Evolutionary conservation across 2,329 filamentous ascomycete species (phyloP).

Genomic region (Fusarium bulbicola): DNA sequence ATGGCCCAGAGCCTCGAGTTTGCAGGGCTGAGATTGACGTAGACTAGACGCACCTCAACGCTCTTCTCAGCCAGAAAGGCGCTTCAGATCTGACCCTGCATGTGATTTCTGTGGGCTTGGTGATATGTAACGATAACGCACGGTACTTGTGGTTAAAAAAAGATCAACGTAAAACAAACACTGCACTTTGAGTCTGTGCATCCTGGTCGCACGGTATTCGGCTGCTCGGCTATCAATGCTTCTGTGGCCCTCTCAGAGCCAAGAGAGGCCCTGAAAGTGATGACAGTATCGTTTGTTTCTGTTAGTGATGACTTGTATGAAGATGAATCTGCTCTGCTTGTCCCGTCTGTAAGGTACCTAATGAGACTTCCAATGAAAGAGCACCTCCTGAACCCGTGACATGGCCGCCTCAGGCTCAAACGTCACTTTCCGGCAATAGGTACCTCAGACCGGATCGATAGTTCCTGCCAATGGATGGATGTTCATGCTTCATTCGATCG

Average conservation of each 20-base stretch:
- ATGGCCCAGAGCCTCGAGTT: slow-evolving; percentile 8
- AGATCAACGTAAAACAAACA: slow-evolving; percentile 7
- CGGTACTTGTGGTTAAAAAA: background rate
- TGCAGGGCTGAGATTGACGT: slow-evolving; percentile 20
- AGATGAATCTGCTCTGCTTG: background rate
- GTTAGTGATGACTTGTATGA: background rate
- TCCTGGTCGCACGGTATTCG: slow-evolving; percentile 14
- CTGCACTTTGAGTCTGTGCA: slow-evolving; percentile 21
- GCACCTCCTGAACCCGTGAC: background rate
- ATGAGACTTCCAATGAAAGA: background rate
- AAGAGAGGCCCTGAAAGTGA: background rate
- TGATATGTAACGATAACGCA: slow-evolving; percentile 3
- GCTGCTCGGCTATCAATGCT: background rate
- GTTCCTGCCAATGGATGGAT: background rate
- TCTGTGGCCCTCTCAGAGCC: background rate
- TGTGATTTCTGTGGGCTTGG: slow-evolving; percentile 8
- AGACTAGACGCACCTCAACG: slow-evolving; percentile 5
- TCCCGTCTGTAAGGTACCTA: background rate
- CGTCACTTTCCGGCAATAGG: background rate
- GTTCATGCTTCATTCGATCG: background rate
- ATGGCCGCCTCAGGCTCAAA: background rate
- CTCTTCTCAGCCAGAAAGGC: background rate
- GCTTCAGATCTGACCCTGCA: slow-evolving; percentile 8
- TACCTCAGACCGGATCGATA: background rate
- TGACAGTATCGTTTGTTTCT: slow-evolving; percentile 1